A percentile compares a stretch with the other conserved stretches of the same genome.
phyloP scores from a whole-genome alignment of 1,139 yeast genomes.

The Geotrichum phurueaensis region DNA sequence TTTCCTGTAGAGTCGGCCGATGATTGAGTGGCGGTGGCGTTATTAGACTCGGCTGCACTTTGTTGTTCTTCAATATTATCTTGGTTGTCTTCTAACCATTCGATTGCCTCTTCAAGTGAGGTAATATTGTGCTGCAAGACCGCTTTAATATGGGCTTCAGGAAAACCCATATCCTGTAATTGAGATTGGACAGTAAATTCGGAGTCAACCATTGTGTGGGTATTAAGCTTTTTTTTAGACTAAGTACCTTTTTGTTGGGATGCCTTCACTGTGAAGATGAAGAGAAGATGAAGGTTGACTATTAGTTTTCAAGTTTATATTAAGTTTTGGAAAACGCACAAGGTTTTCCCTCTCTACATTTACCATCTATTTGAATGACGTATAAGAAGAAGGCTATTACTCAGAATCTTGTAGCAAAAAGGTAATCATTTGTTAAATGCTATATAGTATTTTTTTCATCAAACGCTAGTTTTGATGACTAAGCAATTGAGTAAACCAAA shows the following conservation, averaged over 20 bases:
- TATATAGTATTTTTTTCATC: no score
- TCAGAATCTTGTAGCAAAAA: no score
- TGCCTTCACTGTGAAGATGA: background rate
- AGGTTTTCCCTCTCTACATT: background rate
- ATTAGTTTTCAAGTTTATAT: background rate
- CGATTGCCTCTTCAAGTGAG: constrained; percentile 31
- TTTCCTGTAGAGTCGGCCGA: background rate
- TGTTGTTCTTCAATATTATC: constrained; percentile 4
- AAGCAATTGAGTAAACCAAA: no score
- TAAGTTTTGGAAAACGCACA: background rate
- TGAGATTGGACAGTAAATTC: background rate
- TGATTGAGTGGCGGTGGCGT: background rate
- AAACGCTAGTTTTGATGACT: no score
- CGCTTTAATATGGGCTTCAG: constrained; percentile 32
- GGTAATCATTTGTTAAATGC: no score
- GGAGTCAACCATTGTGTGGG: background rate
- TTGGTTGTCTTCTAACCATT: constrained; percentile 34
- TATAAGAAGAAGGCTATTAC: background rate
- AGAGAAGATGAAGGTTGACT: background rate
- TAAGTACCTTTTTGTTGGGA: background rate
- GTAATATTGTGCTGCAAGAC: constrained; percentile 31
- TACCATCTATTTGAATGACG: background rate
- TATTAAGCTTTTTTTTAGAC: background rate
- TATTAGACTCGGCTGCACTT: constrained; percentile 8
- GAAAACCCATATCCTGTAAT: constrained; percentile 33